phyloP scores from a whole-genome alignment of 2,329 filamentous ascomycete species.

The Talaromyces islandicus region DNA sequence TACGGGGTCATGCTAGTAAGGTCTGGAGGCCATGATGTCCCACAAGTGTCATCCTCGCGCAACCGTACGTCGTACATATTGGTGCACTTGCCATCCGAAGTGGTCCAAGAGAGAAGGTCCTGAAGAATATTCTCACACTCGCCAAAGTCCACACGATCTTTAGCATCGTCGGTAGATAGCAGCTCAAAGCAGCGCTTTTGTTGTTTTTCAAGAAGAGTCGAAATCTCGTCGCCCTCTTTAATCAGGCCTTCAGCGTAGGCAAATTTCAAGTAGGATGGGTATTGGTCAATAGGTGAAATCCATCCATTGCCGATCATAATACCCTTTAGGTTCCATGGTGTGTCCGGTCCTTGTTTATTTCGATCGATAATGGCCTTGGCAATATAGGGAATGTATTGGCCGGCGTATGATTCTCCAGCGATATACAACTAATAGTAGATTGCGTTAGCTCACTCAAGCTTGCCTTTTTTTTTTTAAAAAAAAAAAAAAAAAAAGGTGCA shows the following conservation, averaged over 20 bases:
- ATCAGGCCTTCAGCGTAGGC: constrained; percentile 72
- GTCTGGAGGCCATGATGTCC: constrained; percentile 98
- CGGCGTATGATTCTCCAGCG: constrained; percentile 92
- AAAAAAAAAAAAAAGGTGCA: too few relatives aligned
- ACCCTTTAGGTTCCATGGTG: constrained; percentile 72
- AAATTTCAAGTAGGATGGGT: constrained; percentile 76
- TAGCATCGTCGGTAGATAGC: constrained; percentile 54
- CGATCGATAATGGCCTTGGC: constrained; percentile 83
- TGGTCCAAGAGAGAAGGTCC: constrained; percentile 63
- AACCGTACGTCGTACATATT: constrained; percentile 98
- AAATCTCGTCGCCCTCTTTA: constrained; percentile 57
- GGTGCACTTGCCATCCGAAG: constrained; percentile 56
- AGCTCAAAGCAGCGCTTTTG: constrained; percentile 61
- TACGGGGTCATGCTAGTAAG: constrained; percentile 72
- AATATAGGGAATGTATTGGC: constrained; percentile 96
- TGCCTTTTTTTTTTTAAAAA: too few relatives aligned
- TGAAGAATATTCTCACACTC: constrained; percentile 74
- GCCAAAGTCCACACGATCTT: constrained; percentile 59
- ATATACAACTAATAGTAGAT: constrained; percentile 66
- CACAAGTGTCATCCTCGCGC: constrained; percentile 68
- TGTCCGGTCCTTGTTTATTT: constrained; percentile 56
- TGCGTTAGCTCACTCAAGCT: background rate
- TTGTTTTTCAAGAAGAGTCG: constrained; percentile 61
- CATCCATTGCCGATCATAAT: constrained; percentile 95
- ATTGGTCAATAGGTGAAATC: constrained; percentile 88